Evolutionary conservation across 495 filamentous ascomycete genomes (phyloP).

Genomic region (Aspergillus sclerotioniger): DNA sequence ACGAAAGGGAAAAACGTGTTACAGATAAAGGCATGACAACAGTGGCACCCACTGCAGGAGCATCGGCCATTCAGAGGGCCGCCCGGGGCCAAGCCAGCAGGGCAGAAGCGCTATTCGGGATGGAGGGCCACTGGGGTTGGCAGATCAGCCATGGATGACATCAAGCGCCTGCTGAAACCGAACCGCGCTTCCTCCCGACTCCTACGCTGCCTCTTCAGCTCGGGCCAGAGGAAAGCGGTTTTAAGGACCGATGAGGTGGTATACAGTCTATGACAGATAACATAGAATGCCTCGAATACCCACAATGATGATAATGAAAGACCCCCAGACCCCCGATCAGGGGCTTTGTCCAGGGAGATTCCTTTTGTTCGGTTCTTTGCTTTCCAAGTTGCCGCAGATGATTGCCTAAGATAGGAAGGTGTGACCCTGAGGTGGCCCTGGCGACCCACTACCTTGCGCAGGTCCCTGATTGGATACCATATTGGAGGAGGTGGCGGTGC

Average conservation of each 20-base stretch:
- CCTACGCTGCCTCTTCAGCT: no score
- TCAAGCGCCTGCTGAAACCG: slow-evolving; percentile 44
- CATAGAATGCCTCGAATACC: no score
- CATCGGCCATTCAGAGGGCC: slow-evolving; percentile 17
- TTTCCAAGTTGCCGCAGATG: not conserved
- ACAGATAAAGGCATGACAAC: slow-evolving; percentile 25
- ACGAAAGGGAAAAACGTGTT: slow-evolving; percentile 15
- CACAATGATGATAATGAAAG: no score
- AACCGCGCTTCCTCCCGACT: not conserved
- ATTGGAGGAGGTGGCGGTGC: slow-evolving; percentile 4
- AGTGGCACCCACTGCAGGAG: slow-evolving; percentile 15
- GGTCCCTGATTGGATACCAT: not conserved
- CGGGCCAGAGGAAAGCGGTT: no score
- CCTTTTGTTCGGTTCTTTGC: not conserved
- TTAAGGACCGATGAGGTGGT: no score
- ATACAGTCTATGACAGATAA: no score
- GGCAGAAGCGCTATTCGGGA: slow-evolving; percentile 13
- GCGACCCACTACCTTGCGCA: not conserved
- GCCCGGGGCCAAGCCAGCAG: slow-evolving; percentile 14
- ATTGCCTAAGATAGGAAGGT: not conserved
- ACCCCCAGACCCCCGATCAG: not conserved
- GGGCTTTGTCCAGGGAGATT: not conserved
- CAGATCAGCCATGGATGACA: slow-evolving; percentile 39
- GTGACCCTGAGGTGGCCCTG: not conserved
- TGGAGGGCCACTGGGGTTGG: slow-evolving; percentile 17